These are phyloP conservation scores for Catunica adiposa DNA, from an alignment of 2,329 filamentous ascomycete genomes.

Conservation along the genomic window DNA sequence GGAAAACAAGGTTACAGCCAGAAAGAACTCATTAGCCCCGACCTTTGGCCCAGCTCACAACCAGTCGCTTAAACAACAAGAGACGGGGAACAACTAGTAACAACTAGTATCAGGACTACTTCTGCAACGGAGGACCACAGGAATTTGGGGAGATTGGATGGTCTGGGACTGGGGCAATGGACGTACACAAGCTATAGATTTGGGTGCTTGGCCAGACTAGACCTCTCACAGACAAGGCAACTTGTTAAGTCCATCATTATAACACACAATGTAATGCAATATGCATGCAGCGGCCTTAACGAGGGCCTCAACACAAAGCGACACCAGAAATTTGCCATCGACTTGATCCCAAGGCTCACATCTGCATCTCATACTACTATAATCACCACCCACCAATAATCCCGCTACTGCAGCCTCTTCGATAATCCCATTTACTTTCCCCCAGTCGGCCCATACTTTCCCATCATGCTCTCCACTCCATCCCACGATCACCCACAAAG, in stretches of 20 bases:
- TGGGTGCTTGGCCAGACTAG: too few species aligned
- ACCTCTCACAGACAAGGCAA: too few species aligned
- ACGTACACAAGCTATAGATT: too few species aligned
- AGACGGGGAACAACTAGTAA: background rate
- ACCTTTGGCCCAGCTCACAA: background rate
- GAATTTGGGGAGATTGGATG: too few species aligned
- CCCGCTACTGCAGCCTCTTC: background rate
- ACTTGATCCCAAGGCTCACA: background rate
- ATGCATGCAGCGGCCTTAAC: background rate
- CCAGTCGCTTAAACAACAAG: background rate
- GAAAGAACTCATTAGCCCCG: background rate
- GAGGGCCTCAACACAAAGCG: background rate
- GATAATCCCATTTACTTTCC: background rate
- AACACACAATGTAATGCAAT: slow-evolving; percentile 1
- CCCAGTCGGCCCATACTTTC: background rate
- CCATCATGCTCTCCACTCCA: background rate
- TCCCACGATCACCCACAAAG: too few species aligned
- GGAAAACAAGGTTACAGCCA: background rate
- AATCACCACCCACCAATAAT: background rate
- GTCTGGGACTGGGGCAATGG: too few species aligned
- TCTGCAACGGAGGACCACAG: too few species aligned
- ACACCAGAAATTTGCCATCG: background rate
- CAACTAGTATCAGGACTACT: too few species aligned
- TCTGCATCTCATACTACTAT: background rate
- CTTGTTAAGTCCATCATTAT: background rate